Evolutionary conservation across 345 rosid genomes (phyloP).

Genomic region (Boechera stricta): DNA sequence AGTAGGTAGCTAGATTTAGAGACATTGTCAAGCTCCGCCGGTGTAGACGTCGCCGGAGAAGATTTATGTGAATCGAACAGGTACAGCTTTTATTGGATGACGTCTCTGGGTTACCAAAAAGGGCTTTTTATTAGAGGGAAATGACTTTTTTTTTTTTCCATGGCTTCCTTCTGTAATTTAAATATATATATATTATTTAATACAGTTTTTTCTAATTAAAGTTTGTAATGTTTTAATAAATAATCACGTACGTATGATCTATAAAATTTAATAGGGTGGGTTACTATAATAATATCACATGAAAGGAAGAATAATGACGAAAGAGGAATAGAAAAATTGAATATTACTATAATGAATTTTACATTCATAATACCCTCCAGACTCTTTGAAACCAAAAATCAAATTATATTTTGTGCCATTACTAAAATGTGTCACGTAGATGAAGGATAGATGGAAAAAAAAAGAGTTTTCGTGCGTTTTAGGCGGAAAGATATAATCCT

Average conservation of each 20-base stretch:
- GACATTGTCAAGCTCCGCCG: constrained; percentile 21
- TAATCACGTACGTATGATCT: background rate
- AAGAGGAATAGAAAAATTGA: too few species aligned
- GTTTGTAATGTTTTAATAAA: background rate
- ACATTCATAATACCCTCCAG: too few species aligned
- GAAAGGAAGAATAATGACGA: too few species aligned
- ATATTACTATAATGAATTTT: too few species aligned
- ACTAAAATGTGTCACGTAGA: too few species aligned
- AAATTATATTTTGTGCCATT: too few species aligned
- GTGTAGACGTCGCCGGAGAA: constrained; percentile 36
- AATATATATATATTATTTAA: background rate
- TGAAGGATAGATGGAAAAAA: too few species aligned
- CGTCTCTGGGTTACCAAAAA: constrained; percentile 9
- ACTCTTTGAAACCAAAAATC: too few species aligned
- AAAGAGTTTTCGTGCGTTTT: too few species aligned
- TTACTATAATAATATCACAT: too few species aligned
- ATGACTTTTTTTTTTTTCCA: constrained; percentile 12
- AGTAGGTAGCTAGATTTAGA: constrained; percentile 9
- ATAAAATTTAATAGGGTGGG: background rate
- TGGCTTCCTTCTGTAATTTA: constrained; percentile 21
- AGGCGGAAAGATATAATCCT: too few species aligned
- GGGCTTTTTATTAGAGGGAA: constrained; percentile 34
- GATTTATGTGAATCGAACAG: constrained; percentile 33
- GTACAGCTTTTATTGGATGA: constrained; percentile 7
- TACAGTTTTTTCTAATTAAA: background rate